phyloP scores from a whole-genome alignment of 2,329 filamentous ascomycete genomes.

The Verticillium tricorpus region DNA sequence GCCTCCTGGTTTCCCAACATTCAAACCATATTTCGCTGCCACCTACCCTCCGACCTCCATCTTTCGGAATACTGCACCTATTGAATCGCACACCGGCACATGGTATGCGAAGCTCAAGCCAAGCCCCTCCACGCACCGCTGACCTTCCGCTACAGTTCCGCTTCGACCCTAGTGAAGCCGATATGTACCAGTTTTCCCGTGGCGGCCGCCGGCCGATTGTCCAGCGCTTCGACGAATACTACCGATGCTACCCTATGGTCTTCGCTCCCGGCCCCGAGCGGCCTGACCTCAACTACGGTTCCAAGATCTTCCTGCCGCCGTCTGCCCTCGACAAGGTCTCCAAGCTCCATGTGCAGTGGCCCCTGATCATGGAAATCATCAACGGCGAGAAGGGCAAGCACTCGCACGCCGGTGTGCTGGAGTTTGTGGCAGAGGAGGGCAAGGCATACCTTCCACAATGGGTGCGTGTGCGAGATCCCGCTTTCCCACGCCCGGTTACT shows the following conservation, averaged over 20 bases:
- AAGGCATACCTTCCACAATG: slow-evolving; percentile 94
- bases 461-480: slow-evolving; percentile 47
- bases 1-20: not conserved
- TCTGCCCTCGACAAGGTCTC: slow-evolving; percentile 97
- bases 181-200: slow-evolving; percentile 20
- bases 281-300: slow-evolving; percentile 88
- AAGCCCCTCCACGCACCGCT: not conserved
- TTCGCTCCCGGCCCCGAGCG: slow-evolving; percentile 92
- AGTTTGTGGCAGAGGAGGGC: slow-evolving; percentile 97
- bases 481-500: not conserved
- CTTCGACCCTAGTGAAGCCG: slow-evolving; percentile 13
- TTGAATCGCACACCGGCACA: not conserved
- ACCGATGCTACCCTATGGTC: slow-evolving; percentile 90
- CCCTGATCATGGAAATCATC: slow-evolving; percentile 92
- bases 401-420: slow-evolving; percentile 90
- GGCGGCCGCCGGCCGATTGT: slow-evolving; percentile 43
- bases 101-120: not conserved
- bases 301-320: slow-evolving; percentile 96
- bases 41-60: not conserved
- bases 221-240: slow-evolving; percentile 96
- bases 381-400: slow-evolving; percentile 77
- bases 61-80: not conserved
- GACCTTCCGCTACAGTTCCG: slow-evolving; percentile 6
- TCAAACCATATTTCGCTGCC: not conserved
- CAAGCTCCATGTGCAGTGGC: slow-evolving; percentile 92